Conservation (phyloP, 345 rosid species). For the Syzygium aromaticum region DNA sequence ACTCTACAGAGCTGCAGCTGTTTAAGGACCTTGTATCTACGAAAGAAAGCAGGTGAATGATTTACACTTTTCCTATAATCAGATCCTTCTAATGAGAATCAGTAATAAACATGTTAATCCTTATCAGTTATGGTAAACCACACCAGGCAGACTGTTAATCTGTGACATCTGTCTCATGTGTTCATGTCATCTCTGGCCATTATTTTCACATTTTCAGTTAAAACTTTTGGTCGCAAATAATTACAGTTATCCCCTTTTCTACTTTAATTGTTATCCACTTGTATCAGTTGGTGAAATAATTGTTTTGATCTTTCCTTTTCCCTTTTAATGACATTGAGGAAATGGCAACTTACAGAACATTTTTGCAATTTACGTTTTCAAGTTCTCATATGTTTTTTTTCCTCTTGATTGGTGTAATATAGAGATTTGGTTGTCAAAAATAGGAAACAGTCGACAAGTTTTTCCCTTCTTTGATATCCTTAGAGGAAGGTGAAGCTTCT, state of each 20-base stretch:
- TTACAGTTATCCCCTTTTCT: neutral
- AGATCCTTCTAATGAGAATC: neutral
- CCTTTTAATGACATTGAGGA: neutral
- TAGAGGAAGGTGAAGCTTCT: neutral
- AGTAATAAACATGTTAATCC: neutral
- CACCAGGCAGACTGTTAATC: neutral
- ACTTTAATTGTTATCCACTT: neutral
- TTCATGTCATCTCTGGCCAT: neutral
- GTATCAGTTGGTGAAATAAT: neutral
- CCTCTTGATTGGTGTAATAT: neutral
- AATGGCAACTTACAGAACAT: neutral
- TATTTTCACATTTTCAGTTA: neutral
- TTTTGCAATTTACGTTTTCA: neutral
- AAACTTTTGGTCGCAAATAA: neutral
- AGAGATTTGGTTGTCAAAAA: neutral
- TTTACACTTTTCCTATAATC: neutral
- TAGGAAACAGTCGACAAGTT: neutral
- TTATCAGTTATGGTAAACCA: neutral
- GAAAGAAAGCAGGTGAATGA: slow-evolving; percentile 59
- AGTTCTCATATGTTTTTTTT: neutral
- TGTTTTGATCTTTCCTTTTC: neutral
- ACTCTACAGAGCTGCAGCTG: slow-evolving; percentile 83
- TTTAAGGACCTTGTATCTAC: slow-evolving; percentile 56
- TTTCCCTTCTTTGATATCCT: neutral
- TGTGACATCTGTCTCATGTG: neutral